phyloP scores from a whole-genome alignment of 208 protist species.

The Wallacemonas sp. region DNA sequence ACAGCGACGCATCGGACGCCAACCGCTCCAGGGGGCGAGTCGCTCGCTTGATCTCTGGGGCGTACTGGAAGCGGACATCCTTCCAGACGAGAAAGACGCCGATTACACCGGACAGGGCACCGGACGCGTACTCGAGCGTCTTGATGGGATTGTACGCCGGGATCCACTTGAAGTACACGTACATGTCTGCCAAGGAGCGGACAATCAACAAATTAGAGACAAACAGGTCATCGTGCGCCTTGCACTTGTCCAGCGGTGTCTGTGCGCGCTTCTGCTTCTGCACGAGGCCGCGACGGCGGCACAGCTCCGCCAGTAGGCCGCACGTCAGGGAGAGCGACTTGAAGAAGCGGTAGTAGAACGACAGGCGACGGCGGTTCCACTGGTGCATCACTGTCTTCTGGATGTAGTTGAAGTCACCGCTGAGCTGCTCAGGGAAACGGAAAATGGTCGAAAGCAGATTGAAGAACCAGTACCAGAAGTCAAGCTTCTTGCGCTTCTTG shows the following conservation, averaged over 20 bases:
- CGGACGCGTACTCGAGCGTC: conserved; percentile 69
- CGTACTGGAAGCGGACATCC: conserved; percentile 44
- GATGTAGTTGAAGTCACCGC: conserved; percentile 81
- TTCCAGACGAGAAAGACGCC: conserved; percentile 83
- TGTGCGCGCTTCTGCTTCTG: conserved; percentile 9
- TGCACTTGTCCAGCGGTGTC: conserved; percentile 20
- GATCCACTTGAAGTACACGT: conserved; percentile 92
- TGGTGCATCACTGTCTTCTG: conserved; percentile 79
- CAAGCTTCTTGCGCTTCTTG: conserved; percentile 24
- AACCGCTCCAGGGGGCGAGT: background rate
- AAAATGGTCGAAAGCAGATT: conserved; percentile 57
- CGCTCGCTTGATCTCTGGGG: background rate
- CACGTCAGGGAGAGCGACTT: conserved; percentile 88
- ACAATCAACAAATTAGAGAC: conserved; percentile 54
- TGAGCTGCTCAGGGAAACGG: conserved; percentile 79
- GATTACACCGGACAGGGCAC: conserved; percentile 66
- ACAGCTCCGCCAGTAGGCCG: conserved; percentile 56
- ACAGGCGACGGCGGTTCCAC: conserved; percentile 70
- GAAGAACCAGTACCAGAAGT: conserved; percentile 56
- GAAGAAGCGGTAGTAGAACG: conserved; percentile 87
- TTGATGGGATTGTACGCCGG: conserved; percentile 74
- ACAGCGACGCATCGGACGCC: background rate
- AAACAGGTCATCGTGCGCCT: conserved; percentile 38
- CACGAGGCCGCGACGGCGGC: conserved; percentile 12
- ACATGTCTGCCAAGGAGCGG: conserved; percentile 86